phyloP scores from a whole-genome alignment of 108 stramenopile species.

The Cyclostephanos invisitatus region DNA sequence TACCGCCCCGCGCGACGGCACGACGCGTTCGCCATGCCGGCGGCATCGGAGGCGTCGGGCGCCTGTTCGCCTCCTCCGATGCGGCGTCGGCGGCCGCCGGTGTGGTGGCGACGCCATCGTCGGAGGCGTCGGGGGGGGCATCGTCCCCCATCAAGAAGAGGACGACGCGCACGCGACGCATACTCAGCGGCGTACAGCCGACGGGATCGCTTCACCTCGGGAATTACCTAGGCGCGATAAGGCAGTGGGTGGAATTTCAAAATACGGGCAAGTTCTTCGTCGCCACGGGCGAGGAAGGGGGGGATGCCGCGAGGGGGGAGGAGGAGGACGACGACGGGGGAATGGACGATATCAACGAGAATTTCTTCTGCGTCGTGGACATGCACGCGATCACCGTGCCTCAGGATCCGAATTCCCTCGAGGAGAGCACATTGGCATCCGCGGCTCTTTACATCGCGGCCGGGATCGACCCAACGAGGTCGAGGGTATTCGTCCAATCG shows the following conservation, averaged over 20 bases:
- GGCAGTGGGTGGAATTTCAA: slow-evolving; percentile 96
- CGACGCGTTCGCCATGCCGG: too few relatives aligned
- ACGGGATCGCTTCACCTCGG: slow-evolving; percentile 97
- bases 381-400: slow-evolving; percentile 99
- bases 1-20: too few relatives aligned
- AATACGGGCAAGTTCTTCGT: slow-evolving; percentile 65
- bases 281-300: slow-evolving; percentile 49
- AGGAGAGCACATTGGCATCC: slow-evolving; percentile 76
- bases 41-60: background rate
- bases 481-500: slow-evolving; percentile 93
- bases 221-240: slow-evolving; percentile 98
- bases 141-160: background rate
- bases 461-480: slow-evolving; percentile 91
- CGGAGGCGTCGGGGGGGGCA: background rate
- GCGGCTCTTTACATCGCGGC: slow-evolving; percentile 89
- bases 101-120: background rate
- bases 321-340: slow-evolving; percentile 13
- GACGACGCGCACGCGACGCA: slow-evolving; percentile 58
- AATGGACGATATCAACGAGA: slow-evolving; percentile 64
- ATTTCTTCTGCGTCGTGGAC: slow-evolving; percentile 98
- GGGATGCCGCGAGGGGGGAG: slow-evolving; percentile 35
- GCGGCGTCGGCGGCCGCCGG: background rate
- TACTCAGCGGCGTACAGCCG: slow-evolving; percentile 97
- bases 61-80: background rate
- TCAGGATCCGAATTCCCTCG: slow-evolving; percentile 87